These are phyloP conservation scores for Xylaria sp. DNA, from an alignment of 2,329 filamentous ascomycete species.

Conservation along the genomic window DNA sequence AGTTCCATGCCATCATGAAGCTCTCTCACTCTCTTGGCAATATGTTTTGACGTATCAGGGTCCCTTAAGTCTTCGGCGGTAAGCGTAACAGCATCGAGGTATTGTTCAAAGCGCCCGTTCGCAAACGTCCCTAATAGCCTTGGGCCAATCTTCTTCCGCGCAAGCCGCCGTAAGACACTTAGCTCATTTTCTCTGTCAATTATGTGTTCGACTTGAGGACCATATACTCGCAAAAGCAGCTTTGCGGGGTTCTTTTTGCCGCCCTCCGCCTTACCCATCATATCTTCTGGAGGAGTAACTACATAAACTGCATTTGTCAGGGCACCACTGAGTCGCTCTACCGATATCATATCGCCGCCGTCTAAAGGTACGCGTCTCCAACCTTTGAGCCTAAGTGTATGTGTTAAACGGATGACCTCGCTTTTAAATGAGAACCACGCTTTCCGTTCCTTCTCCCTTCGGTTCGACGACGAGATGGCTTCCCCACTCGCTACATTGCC, in stretches of 20 bases:
- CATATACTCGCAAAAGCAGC: constrained; percentile 90
- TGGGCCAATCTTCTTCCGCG: constrained; percentile 92
- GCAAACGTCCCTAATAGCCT: constrained; percentile 89
- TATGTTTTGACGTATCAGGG: constrained; percentile 86
- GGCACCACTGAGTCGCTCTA: constrained; percentile 86
- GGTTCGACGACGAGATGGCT: constrained; percentile 54
- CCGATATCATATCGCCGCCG: constrained; percentile 72
- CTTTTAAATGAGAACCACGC: constrained; percentile 90
- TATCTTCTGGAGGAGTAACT: constrained; percentile 79
- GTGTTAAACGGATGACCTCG: constrained; percentile 88
- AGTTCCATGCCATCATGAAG: constrained; percentile 94
- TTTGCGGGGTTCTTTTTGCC: constrained; percentile 68
- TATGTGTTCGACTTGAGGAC: constrained; percentile 92
- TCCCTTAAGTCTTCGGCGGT: constrained; percentile 80
- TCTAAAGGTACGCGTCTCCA: constrained; percentile 87
- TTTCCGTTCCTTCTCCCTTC: constrained; percentile 74
- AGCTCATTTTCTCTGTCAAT: constrained; percentile 95
- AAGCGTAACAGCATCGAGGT: constrained; percentile 84
- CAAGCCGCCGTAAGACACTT: constrained; percentile 84
- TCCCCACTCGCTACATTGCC: constrained; percentile 59
- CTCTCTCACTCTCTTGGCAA: constrained; percentile 97
- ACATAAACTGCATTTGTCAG: constrained; percentile 97
- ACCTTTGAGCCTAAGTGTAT: constrained; percentile 89
- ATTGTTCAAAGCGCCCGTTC: constrained; percentile 97
- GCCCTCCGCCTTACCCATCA: constrained; percentile 55